Percentiles rank a stretch among this genome's conserved stretches.
Evolutionary conservation across 164 flowering plant species (phyloP).

Genomic region (Cinnamomum chago): DNA sequence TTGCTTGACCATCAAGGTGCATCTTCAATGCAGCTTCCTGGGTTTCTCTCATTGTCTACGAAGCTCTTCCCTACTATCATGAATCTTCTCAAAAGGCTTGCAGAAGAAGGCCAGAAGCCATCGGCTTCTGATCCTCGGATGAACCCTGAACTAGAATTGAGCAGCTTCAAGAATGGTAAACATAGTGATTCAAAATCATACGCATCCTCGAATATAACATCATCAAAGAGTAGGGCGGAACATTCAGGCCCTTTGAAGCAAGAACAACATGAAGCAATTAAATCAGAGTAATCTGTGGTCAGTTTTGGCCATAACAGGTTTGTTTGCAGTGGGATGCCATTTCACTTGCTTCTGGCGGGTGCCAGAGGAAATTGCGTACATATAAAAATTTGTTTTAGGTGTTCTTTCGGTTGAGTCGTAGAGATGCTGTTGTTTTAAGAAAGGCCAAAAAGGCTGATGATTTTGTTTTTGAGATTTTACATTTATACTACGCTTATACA

Average conservation of each 20-base stretch:
- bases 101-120: constrained; percentile 62
- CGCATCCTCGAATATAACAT: constrained; percentile 46
- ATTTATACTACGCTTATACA: background rate
- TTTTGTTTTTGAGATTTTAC: background rate
- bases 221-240: constrained; percentile 36
- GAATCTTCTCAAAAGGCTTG: constrained; percentile 75
- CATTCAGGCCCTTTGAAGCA: constrained; percentile 49
- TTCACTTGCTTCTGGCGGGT: constrained; percentile 5
- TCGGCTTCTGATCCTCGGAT: constrained; percentile 36
- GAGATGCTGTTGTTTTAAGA: background rate
- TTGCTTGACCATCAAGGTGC: background rate
- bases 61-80: constrained; percentile 83
- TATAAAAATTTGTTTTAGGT: background rate
- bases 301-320: background rate
- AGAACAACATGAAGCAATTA: constrained; percentile 25
- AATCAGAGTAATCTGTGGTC: background rate
- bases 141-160: constrained; percentile 41
- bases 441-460: background rate
- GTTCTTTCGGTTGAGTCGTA: background rate
- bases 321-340: constrained; percentile 8
- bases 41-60: constrained; percentile 70
- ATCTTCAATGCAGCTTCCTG: constrained; percentile 70
- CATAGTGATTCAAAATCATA: constrained; percentile 18
- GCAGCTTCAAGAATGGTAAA: constrained; percentile 26
- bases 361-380: background rate